Base-by-base conservation (phyloP, 2,329 filamentous ascomycete species). In the Exophiala sp. region DNA sequence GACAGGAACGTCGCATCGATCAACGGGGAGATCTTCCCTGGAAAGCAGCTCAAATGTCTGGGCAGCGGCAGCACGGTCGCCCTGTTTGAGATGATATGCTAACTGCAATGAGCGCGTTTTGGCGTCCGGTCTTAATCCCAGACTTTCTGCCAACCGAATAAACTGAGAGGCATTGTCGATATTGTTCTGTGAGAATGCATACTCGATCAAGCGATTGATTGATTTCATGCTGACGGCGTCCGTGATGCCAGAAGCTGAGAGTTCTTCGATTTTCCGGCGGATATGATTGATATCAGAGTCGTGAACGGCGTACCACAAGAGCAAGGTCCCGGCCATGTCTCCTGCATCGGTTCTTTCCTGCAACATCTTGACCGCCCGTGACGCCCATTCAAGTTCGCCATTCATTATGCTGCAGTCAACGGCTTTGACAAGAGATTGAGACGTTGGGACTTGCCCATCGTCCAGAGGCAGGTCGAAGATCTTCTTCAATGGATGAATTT, bases 131-230 rank as follows among this genome's bases (percentile, higher is more conserved):
- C 74, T 65, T 18, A 95, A 78, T 3, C 76, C 78, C 60, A 81
- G 78, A 60, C 83, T 80, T 38, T 77, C 65, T 1, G 82, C 82
- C 9, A 96, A 69, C 1, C 77, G 70, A 40, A 88, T 74, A 55
- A 90, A 85, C 10, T 87, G 78, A 63, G 90, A 82, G 3, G 86
- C 87, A 39, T 86, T 72, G 58, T 86, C 81, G 0, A 81, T 75
- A 60, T 94, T 83, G 9, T 82, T 74, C 47, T 77, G 76, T n/a
- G 79, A 78, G 56, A 84, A 82, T 8, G 88, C 86, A 50, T 83
- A 81, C 46, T 80, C 77, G 14, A 97, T 76, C 21, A 97, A 74
- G 4, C 73, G 71, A 62, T 97, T 95, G 60, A 97, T 81, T 4
- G 85, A 88, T 2, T 76, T 69, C 5, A 82, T 82, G 47, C 87